Percentiles rank a stretch among this genome's conserved stretches.
These are phyloP conservation scores for Creolimax fragrantissima DNA, from an alignment of 78 protist genomes.

Conservation along the genomic window DNA sequence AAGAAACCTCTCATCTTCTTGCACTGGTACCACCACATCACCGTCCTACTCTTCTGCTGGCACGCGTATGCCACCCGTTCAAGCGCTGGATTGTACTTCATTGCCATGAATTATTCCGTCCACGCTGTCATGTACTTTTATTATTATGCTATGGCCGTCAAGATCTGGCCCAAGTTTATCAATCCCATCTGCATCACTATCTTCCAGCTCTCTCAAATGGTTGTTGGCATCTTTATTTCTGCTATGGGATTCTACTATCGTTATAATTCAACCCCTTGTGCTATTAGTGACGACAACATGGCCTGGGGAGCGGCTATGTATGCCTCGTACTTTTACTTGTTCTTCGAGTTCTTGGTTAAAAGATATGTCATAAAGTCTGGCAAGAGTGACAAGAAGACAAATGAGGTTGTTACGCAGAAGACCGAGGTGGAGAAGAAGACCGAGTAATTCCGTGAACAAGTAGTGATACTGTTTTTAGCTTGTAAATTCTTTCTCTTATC, in stretches of 20 bases:
- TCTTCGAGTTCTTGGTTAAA: constrained; percentile 26
- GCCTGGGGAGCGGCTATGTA: constrained; percentile 40
- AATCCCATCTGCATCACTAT: constrained; percentile 13
- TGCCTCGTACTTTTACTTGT: constrained; percentile 41
- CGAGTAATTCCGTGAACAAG: background rate
- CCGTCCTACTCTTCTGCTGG: constrained; percentile 58
- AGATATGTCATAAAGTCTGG: background rate
- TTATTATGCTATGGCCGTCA: constrained; percentile 18
- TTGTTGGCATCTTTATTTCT: constrained; percentile 33
- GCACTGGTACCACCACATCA: constrained; percentile 70
- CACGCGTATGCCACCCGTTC: constrained; percentile 14
- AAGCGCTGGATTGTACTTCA: constrained; percentile 40
- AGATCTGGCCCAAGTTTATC: background rate
- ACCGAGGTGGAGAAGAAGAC: background rate
- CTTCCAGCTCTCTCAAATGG: constrained; percentile 29
- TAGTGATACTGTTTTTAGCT: background rate
- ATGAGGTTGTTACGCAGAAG: background rate
- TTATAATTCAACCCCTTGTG: background rate
- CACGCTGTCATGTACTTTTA: constrained; percentile 65
- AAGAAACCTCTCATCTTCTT: constrained; percentile 39
- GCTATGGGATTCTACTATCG: background rate
- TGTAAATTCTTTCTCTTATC: too few relatives aligned
- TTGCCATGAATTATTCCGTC: constrained; percentile 46
- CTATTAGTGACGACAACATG: background rate
- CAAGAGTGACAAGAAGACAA: background rate